Percentiles rank a stretch among this genome's conserved stretches.
phyloP scores from a whole-genome alignment of 225 moss, liverwort and hornwort genomes.

The Sphagnum tenellum region DNA sequence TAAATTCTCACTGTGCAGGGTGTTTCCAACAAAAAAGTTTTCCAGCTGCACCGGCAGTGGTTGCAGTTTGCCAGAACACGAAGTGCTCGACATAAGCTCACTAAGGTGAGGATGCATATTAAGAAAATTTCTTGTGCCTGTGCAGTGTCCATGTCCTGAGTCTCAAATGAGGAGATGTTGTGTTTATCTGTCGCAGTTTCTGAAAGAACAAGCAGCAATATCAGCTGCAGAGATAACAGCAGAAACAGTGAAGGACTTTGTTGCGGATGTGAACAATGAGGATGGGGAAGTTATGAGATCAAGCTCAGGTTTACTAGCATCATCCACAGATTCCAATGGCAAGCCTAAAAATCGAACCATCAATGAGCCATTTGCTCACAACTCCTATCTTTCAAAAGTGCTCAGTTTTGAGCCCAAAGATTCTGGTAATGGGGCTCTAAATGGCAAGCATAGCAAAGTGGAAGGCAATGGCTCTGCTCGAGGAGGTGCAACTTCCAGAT shows the following conservation, averaged over 20 bases:
- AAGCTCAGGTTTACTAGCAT: conserved; percentile 20
- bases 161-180: background rate
- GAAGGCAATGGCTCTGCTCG: conserved; percentile 12
- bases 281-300: conserved; percentile 27
- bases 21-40: conserved; percentile 73
- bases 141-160: no score
- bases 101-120: conserved; percentile 44
- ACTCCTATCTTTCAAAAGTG: conserved; percentile 12
- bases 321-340: conserved; percentile 19
- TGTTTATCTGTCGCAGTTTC: conserved; percentile 42
- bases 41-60: conserved; percentile 96
- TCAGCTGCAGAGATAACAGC: conserved; percentile 93
- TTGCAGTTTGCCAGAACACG: conserved; percentile 85
- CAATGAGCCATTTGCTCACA: conserved; percentile 19
- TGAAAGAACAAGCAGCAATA: conserved; percentile 90
- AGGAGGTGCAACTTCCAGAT: conserved; percentile 25
- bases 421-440: conserved; percentile 27
- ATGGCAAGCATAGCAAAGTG: conserved; percentile 49
- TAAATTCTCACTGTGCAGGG: conserved; percentile 46
- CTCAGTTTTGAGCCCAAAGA: conserved; percentile 16
- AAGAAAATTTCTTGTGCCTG: no score
- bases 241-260: conserved; percentile 80
- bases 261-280: conserved; percentile 53
- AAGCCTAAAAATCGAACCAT: conserved; percentile 21
- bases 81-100: conserved; percentile 96